Evolutionary conservation across 495 filamentous ascomycete species (phyloP), one percentile per base, ranked within the genome.

Genomic region (Rostrohypoxylon terebratum): DNA sequence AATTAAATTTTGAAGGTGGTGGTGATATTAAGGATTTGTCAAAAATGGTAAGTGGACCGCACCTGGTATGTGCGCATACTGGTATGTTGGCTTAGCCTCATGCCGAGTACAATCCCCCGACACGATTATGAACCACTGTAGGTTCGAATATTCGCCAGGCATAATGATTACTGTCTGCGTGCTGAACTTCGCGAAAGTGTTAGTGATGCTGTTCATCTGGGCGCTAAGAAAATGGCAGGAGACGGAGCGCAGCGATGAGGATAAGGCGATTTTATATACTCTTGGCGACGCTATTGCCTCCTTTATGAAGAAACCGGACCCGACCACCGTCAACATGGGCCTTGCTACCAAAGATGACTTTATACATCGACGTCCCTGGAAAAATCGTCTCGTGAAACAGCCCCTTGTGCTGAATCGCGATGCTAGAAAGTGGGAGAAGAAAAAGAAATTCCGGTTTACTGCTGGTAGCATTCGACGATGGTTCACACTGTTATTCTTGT

Each of bases 261-360:
- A 63, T 5, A 64, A 42, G 50, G 64, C 57, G 34, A 16, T 38
- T 7, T 34, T 75, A 13, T 65, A 38, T 40, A 79, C 77, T 7
- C 70, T 79, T 10, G 76, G 77, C 13, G 77, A 79, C 53, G 76
- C 76, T 6, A 74, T 79, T 1, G 72, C 76, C 16, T 79, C 77
- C n/a, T 79, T 79, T 9, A 75, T 79, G 44, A 57, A 63, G 23
- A 33, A 71, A 0, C 77, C 76, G 0, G 81, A 84, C 57, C 62
- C 73, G 1, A 75, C 73, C 8, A 83, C 76, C 1, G 34, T 21
- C 14, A 47, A 78, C 42, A 78, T 78, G 74, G 59, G 76, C 21
- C 55, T 78, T 1, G 68, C 74, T 0, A 73, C 65, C 0, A 73
- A 73, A 40, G 45, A 74, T 16, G 76, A 78, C 36, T 72, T 78